A percentile compares a stretch with the other conserved stretches of the same genome.
Evolutionary conservation across 345 rosid genomes (phyloP).

Genomic region (Corymbia maculata): DNA sequence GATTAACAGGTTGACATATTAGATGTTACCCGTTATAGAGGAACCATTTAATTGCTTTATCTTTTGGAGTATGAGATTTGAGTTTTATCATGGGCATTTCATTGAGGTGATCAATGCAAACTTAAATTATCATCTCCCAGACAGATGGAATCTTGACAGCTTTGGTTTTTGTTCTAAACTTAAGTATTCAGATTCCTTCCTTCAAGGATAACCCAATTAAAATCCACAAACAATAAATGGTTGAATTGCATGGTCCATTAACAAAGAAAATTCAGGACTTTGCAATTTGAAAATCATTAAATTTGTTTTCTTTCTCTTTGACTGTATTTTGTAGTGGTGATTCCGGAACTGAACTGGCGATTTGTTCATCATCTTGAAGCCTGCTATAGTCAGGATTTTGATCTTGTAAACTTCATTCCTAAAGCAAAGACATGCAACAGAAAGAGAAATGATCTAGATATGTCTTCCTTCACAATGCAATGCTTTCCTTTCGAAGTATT

Average conservation of each 20-base stretch:
- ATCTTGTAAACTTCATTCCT: background rate
- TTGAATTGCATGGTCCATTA: background rate
- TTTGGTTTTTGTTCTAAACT: background rate
- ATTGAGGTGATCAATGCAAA: background rate
- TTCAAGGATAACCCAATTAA: background rate
- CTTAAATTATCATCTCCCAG: background rate
- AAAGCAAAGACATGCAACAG: background rate
- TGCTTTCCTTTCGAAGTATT: background rate
- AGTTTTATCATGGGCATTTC: background rate
- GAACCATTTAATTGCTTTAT: background rate
- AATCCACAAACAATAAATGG: background rate
- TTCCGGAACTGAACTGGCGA: background rate
- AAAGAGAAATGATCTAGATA: background rate
- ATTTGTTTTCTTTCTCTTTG: background rate
- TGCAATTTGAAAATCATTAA: background rate
- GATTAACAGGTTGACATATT: background rate
- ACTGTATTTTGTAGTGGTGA: background rate
- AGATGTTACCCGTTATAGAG: background rate
- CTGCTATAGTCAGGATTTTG: background rate
- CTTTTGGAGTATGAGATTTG: background rate
- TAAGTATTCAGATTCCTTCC: background rate
- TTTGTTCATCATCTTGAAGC: background rate
- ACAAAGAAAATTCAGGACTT: background rate
- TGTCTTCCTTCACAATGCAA: background rate
- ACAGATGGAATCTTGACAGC: constrained; percentile 11